A percentile compares a stretch with the other conserved stretches of the same genome.
Conservation (phyloP, 306 rosid genomes). For the Vachellia pachyceras region DNA sequence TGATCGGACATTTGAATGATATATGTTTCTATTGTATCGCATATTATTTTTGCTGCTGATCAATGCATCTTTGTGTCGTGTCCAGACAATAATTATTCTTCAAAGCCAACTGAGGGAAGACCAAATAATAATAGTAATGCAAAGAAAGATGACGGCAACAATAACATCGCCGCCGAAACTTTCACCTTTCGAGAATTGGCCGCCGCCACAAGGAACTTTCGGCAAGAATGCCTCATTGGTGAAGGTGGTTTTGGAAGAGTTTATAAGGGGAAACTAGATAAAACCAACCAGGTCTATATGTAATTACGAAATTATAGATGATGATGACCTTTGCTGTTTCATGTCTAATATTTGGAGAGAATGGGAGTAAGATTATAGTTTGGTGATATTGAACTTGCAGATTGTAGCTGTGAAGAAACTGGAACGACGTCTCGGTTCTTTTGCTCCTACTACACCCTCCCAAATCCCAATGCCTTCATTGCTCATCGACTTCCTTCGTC, state of each 20-base stretch:
- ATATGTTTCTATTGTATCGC: slow-evolving; percentile 16
- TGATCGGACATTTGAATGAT: background rate
- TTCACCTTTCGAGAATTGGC: slow-evolving; percentile 92
- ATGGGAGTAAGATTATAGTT: too few relatives aligned
- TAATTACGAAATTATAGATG: background rate
- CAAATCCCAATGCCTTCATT: too few relatives aligned
- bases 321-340: too few relatives aligned
- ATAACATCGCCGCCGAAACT: slow-evolving; percentile 74
- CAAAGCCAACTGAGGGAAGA: slow-evolving; percentile 41
- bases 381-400: slow-evolving; percentile 35
- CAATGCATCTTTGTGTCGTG: too few relatives aligned
- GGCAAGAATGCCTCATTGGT: slow-evolving; percentile 85
- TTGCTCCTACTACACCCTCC: too few relatives aligned
- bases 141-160: slow-evolving; percentile 46
- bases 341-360: too few relatives aligned
- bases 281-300: slow-evolving; percentile 65
- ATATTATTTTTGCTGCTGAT: too few relatives aligned
- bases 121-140: slow-evolving; percentile 42
- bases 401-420: slow-evolving; percentile 95
- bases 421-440: too few relatives aligned
- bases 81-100: slow-evolving; percentile 44
- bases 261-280: slow-evolving; percentile 72
- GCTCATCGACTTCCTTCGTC: too few relatives aligned
- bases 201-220: slow-evolving; percentile 76
- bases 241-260: slow-evolving; percentile 99